phyloP scores from a whole-genome alignment of 352 stramenopile species.

The Globisporangium spiculum region DNA sequence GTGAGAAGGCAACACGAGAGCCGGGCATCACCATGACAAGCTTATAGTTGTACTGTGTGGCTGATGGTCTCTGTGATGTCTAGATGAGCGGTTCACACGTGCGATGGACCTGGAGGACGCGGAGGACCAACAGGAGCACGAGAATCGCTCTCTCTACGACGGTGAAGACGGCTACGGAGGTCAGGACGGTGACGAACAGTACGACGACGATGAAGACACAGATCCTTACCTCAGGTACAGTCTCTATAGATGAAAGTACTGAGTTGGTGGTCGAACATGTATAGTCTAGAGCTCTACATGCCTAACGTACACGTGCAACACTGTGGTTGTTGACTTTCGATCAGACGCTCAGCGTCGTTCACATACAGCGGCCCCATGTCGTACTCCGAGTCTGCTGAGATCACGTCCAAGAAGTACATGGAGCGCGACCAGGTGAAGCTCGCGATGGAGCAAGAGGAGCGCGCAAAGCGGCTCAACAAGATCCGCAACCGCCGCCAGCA shows the following conservation, averaged over 20 bases:
- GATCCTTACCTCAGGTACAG: slow-evolving; percentile 10
- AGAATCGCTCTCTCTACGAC: slow-evolving; percentile 16
- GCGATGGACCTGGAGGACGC: slow-evolving; percentile 31
- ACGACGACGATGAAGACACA: slow-evolving; percentile 9
- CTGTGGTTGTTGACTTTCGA: not conserved
- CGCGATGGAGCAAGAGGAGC: slow-evolving; percentile 61
- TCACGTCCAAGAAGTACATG: slow-evolving; percentile 79
- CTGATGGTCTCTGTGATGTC: not conserved
- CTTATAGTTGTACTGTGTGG: not conserved
- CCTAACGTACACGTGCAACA: not conserved
- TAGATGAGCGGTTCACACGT: slow-evolving; percentile 43
- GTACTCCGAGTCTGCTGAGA: slow-evolving; percentile 66
- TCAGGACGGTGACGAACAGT: slow-evolving; percentile 4
- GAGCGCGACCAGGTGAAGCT: slow-evolving; percentile 65
- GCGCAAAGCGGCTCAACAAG: slow-evolving; percentile 51
- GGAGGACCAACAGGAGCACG: slow-evolving; percentile 27
- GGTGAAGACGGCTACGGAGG: slow-evolving; percentile 18
- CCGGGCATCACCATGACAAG: not conserved
- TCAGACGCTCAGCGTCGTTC: slow-evolving; percentile 26
- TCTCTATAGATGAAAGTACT: not conserved
- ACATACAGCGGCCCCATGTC: slow-evolving; percentile 28
- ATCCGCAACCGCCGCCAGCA: slow-evolving; percentile 56
- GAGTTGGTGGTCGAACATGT: not conserved
- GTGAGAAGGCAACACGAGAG: not conserved
- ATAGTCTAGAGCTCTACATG: not conserved